Conservation (phyloP, 1,284 basidiomycete genomes). For the Ustilago bromivora region DNA sequence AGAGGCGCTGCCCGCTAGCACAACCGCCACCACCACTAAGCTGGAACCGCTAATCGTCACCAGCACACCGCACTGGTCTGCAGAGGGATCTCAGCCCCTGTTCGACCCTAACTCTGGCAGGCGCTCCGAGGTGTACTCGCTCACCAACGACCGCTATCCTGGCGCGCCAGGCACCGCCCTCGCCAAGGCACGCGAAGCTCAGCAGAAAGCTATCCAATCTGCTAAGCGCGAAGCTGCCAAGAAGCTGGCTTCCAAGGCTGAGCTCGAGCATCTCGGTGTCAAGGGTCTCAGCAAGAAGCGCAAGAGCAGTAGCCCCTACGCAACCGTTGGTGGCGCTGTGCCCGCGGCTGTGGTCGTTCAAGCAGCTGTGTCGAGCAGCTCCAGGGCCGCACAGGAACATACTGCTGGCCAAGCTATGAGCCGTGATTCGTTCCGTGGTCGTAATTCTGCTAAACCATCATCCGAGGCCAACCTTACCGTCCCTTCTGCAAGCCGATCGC, state of each 20-base stretch:
- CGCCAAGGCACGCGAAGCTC: constrained; percentile 57
- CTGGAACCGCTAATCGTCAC: constrained; percentile 43
- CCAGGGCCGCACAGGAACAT: constrained; percentile 13
- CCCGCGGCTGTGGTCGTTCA: constrained; percentile 8
- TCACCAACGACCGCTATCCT: constrained; percentile 65
- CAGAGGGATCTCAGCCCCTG: constrained; percentile 47
- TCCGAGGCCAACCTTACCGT: constrained; percentile 30
- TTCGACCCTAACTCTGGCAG: constrained; percentile 48
- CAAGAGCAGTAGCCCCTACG: constrained; percentile 63
- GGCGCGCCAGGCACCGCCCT: constrained; percentile 63
- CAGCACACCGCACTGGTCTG: constrained; percentile 46
- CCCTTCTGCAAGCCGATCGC: constrained; percentile 41
- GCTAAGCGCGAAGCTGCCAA: constrained; percentile 56
- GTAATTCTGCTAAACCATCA: constrained; percentile 32
- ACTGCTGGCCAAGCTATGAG: constrained; percentile 34
- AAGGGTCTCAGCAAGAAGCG: constrained; percentile 62
- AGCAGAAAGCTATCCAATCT: constrained; percentile 38
- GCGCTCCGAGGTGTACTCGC: constrained; percentile 55
- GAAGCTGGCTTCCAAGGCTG: constrained; percentile 54
- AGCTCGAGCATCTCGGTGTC: constrained; percentile 63
- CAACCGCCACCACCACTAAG: constrained; percentile 6
- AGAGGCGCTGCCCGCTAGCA: not conserved
- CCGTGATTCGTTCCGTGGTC: constrained; percentile 40
- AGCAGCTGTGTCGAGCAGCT: constrained; percentile 15
- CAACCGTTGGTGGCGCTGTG: constrained; percentile 24